Percentiles rank a stretch among this genome's conserved stretches.
phyloP scores from a whole-genome alignment of 257 asterid species.

The Handroanthus guayacan region DNA sequence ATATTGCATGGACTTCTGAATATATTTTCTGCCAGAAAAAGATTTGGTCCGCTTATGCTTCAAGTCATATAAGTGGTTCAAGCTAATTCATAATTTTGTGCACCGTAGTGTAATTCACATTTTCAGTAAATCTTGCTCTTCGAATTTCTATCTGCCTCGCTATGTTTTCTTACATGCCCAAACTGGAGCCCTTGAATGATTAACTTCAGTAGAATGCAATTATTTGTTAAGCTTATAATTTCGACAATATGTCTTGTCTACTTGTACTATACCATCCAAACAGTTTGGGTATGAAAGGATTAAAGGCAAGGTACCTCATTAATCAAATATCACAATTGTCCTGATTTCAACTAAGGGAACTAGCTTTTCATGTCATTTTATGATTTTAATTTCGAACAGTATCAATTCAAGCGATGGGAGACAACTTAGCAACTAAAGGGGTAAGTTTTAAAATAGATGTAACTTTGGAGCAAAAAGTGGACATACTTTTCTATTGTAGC shows the following conservation, averaged over 20 bases:
- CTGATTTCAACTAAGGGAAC: not conserved
- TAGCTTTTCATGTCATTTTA: not conserved
- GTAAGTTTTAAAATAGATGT: not conserved
- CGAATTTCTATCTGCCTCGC: not conserved
- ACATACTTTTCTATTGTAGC: not conserved
- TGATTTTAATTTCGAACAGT: not conserved
- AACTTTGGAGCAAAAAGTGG: not conserved
- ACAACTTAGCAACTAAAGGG: not conserved
- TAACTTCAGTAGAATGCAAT: too few species aligned
- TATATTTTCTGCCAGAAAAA: not conserved
- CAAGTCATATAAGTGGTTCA: not conserved
- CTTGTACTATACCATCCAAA: not conserved
- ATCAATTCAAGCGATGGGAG: not conserved
- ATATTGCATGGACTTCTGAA: not conserved
- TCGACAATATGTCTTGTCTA: not conserved
- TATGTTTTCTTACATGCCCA: not conserved
- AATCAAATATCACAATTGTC: not conserved
- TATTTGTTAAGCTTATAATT: not conserved
- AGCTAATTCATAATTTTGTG: constrained; percentile 14
- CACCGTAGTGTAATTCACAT: not conserved
- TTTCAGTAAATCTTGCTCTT: constrained; percentile 10
- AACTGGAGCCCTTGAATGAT: not conserved
- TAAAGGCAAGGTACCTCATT: not conserved
- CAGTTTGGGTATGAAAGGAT: not conserved
- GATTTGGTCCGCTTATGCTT: not conserved